A percentile compares a stretch with the other conserved stretches of the same genome.
Evolutionary conservation across 2,329 filamentous ascomycete species (phyloP).

Genomic region (Diaporthe humulicola): DNA sequence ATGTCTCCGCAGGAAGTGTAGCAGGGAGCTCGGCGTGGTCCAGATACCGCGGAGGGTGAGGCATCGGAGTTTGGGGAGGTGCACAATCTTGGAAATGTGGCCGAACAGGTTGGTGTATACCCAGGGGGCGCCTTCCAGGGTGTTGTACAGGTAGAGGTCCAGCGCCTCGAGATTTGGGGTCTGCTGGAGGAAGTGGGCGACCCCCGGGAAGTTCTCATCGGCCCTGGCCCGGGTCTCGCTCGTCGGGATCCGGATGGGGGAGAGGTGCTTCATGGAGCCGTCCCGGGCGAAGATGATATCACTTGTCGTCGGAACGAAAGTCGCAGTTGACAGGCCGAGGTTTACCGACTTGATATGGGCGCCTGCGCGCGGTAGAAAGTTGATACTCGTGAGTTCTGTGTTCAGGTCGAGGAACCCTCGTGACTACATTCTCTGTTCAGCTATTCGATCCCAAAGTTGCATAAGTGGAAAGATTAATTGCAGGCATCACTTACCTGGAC

Average conservation of each 20-base stretch:
- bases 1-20: constrained; percentile 15
- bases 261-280: constrained; percentile 1
- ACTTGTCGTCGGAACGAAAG: not conserved
- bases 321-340: constrained; percentile 14
- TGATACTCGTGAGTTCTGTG: not conserved
- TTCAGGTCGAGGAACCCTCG: not conserved
- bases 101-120: not conserved
- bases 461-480: not conserved
- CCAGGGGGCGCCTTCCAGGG: not conserved
- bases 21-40: not conserved
- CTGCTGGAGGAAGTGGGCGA: constrained; percentile 10
- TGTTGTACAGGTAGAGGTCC: constrained; percentile 25
- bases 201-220: not conserved
- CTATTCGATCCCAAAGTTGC: not conserved
- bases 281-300: not conserved
- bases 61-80: not conserved
- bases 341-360: constrained; percentile 7
- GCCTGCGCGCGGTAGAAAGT: not conserved
- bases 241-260: not conserved
- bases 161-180: constrained; percentile 19
- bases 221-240: not conserved
- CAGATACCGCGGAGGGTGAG: constrained; percentile 25
- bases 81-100: constrained; percentile 2
- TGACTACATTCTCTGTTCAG: not conserved
- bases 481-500: not conserved